These are phyloP conservation scores for Chaetomiaceae sp. DNA, from an alignment of 2,329 filamentous ascomycete species.

Conservation along the genomic window DNA sequence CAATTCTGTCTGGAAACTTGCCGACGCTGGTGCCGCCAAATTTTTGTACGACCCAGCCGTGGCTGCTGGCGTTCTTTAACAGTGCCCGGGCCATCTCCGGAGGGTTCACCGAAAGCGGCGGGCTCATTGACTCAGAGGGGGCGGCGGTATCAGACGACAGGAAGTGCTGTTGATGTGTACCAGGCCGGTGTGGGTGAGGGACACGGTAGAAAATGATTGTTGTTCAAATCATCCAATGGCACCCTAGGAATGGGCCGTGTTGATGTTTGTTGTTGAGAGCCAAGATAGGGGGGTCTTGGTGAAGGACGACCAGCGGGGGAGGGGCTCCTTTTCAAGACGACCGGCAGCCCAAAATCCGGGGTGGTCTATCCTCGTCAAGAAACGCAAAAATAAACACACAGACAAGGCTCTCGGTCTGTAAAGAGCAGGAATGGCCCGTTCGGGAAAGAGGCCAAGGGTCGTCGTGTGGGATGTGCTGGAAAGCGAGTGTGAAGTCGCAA, in stretches of 20 bases:
- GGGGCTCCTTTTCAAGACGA: constrained; percentile 7
- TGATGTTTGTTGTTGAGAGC: neutral
- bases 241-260: neutral
- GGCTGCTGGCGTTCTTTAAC: constrained; percentile 28
- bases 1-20: constrained; percentile 78
- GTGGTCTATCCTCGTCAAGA: neutral
- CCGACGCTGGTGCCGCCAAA: constrained; percentile 94
- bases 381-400: neutral
- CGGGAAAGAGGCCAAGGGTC: neutral
- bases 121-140: constrained; percentile 14
- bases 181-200: no score
- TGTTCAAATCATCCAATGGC: constrained; percentile 11
- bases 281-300: neutral
- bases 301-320: neutral
- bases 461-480: constrained; percentile 7
- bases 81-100: constrained; percentile 23
- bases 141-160: no score
- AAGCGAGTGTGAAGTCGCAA: constrained; percentile 1
- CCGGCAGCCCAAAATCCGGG: neutral
- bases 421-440: constrained; percentile 1
- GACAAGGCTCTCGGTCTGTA: constrained; percentile 2
- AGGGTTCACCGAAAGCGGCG: constrained; percentile 9
- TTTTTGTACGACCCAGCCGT: constrained; percentile 83
- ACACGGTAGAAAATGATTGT: no score
- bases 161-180: no score